Evolutionary conservation across 2,329 filamentous ascomycete species (phyloP), one percentile per base, ranked within the genome.

Genomic region (Byssothecium circinans): DNA sequence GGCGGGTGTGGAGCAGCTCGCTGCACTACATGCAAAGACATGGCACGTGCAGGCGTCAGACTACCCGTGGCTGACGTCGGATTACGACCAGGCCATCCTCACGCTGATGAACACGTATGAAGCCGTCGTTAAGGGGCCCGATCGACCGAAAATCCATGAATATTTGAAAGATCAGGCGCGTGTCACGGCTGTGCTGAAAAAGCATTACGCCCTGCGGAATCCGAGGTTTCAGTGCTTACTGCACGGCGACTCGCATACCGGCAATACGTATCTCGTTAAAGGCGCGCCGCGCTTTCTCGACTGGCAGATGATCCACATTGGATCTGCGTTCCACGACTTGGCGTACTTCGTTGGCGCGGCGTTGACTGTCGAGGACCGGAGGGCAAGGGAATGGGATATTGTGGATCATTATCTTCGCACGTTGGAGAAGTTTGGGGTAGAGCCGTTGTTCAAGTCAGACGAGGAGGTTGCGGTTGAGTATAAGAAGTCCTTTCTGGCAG

Each of bases 171-270:
- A 73, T 30, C 68, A 68, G 2, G 50, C 58, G 19, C 68, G 68
- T 2, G 61, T 66, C 19, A 69, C 68, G 36, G 56, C 62, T 48
- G 73, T 69, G 4, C 50, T 75, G 42, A 65, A 71, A 27, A 63
- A 61, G n/a, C 69, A 72, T 54, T 74, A 64, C 45, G 62, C 61
- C 3, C 54, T 61, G 48, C 68, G 69, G 14, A 74, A 73, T 51
- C 69, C 70, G 0, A 54, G 62, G 5, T 74, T 75, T 48, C 65
- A 68, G 12, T 73, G 67, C n/a, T 44, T 76, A 2, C 50, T 75
- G 11, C 74, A 77, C 43, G 74, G 74, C 10, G 75, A 77, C 42
- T 66, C 74, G 10, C 75, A 76, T 47, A 63, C 74, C 11, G 73
- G 73, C 23, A 77, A 77, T 52, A 65, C 71, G n/a, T 76, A 73